These are phyloP conservation scores for Chamaecrista fasciculata DNA, from an alignment of 306 rosid genomes.

Conservation along the genomic window DNA sequence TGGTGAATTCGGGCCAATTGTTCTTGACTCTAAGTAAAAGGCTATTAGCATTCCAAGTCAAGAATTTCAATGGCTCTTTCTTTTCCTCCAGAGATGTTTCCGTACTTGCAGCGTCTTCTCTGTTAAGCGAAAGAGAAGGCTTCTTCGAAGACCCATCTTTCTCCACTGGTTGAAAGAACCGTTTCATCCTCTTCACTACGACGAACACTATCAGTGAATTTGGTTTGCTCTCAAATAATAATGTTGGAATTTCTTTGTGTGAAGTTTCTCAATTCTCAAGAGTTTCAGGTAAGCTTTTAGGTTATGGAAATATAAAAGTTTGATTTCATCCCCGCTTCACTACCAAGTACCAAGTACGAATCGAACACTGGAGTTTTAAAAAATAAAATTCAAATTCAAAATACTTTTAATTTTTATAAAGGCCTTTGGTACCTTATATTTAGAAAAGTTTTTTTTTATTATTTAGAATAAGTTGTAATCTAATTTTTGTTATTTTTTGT, in stretches of 20 bases:
- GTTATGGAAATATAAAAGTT: not conserved
- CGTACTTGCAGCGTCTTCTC: constrained; percentile 25
- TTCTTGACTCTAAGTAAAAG: constrained; percentile 82
- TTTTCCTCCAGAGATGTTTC: constrained; percentile 31
- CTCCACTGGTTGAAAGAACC: constrained; percentile 73
- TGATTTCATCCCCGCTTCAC: too few species aligned
- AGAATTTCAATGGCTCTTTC: constrained; percentile 74
- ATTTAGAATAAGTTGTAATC: too few species aligned
- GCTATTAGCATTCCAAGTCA: constrained; percentile 98
- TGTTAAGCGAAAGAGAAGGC: constrained; percentile 42
- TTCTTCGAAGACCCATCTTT: constrained; percentile 73
- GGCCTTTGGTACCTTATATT: too few species aligned
- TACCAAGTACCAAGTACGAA: too few species aligned
- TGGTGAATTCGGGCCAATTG: constrained; percentile 67
- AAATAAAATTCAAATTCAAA: too few species aligned
- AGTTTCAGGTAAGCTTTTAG: not conserved
- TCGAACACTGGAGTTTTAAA: too few species aligned
- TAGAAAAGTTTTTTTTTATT: too few species aligned
- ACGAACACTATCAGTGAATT: not conserved
- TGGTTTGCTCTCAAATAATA: not conserved
- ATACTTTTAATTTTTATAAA: too few species aligned
- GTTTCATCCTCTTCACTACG: constrained; percentile 51
- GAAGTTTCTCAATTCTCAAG: too few species aligned
- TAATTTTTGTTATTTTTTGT: too few species aligned
- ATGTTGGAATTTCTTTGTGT: not conserved